Base-by-base conservation (phyloP, 148 eudicot species). In the Heliosperma pusillum region DNA sequence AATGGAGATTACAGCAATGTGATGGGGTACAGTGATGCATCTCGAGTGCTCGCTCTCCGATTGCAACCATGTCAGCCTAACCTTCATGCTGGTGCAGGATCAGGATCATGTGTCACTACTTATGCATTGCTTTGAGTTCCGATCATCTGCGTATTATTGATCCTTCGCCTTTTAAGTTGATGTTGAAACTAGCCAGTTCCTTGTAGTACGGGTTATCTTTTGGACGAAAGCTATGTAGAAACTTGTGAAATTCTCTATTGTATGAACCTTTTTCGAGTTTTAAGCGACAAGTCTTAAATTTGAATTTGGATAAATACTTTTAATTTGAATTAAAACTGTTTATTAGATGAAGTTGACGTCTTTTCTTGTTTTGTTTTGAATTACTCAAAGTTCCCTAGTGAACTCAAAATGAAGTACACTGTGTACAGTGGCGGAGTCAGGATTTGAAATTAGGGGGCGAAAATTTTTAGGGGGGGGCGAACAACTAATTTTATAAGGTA, bases 1-100 rank as follows among this genome's bases (percentile, higher is more conserved):
- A 82, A 88, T 33, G 91, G 86, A 80, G 93, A 82, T 24, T 92
- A 86, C 76, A 82, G 81, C 19, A 78, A 88, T 53, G 78, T 87
- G 53, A 75, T 84, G 10, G 86, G 87, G 58, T 89, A 70, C 61
- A 27, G 76, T n/a, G 80, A 62, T 33, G 68, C 59, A 17, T 81
- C 79, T 11, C 81, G 83, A 40, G 67, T 87, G 17, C 74, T 89
- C 29, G 86, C 94, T 60, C 70, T 90, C 11, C 84, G 90, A 68
- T 67, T 88, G 71, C 92, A 85, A 61, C 86, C 87, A 30, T 76
- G 82, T 60, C 83, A 82, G 25, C 80, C 78, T 53, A 73, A 64
- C 77, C 78, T 83, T 77, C 84, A 81, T 44, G 69, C 68, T 10
- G 91, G 91, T 36, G 86, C 80, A 15, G 92, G 89, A 60, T 86